Conservation (phyloP, 169 alveolate genomes). For the Perkinsus marinus region DNA sequence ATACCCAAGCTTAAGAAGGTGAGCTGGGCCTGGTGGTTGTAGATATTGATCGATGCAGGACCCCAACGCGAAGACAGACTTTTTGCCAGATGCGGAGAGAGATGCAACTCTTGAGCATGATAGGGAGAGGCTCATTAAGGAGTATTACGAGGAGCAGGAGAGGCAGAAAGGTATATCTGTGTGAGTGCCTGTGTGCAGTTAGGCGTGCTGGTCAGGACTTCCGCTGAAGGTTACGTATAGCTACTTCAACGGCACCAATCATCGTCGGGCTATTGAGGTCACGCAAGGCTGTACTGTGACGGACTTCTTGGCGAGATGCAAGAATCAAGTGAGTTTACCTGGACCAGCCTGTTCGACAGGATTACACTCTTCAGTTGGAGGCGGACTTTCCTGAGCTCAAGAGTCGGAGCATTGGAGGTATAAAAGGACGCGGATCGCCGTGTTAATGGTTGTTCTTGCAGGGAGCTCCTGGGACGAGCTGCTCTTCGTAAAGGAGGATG, state of each 20-base stretch:
- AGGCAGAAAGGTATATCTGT: background rate
- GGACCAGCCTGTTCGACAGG: background rate
- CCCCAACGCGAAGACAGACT: background rate
- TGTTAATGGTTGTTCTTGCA: background rate
- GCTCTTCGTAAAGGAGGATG: background rate
- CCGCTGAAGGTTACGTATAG: background rate
- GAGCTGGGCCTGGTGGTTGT: background rate
- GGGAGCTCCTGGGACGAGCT: background rate
- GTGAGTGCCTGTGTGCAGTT: too few species aligned
- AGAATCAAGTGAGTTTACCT: background rate
- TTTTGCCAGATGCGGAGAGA: background rate
- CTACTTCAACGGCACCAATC: background rate
- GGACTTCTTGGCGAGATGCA: background rate
- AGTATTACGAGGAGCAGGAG: background rate
- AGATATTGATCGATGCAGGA: too few species aligned
- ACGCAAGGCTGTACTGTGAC: background rate
- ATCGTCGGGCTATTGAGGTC: background rate
- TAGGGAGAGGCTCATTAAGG: background rate
- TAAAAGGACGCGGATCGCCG: background rate
- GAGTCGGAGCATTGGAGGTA: background rate
- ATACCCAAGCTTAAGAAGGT: background rate
- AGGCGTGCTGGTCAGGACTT: background rate
- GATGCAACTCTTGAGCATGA: background rate
- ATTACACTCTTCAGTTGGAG: background rate
- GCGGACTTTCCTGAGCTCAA: background rate